Evolutionary conservation across 371 early-diverging fungal genomes (phyloP).

Genomic region (Mortierella sp.): DNA sequence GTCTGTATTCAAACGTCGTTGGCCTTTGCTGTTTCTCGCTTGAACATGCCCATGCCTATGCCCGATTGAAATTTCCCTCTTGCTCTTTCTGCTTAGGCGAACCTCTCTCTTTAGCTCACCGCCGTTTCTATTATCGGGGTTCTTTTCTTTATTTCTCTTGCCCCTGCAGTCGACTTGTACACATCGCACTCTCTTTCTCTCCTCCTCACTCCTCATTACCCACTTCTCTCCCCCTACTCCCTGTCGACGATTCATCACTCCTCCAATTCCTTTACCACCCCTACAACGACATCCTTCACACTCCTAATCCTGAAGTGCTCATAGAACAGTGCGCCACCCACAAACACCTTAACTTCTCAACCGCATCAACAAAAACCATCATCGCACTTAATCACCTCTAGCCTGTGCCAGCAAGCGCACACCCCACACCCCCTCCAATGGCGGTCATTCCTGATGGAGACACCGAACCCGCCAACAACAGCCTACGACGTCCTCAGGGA

Average conservation of each 20-base stretch:
- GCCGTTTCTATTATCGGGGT: background rate
- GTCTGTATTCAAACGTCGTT: too few relatives aligned
- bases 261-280: background rate
- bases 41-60: too few relatives aligned
- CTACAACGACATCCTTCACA: background rate
- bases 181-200: too few relatives aligned
- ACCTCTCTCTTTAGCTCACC: too few relatives aligned
- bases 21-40: too few relatives aligned
- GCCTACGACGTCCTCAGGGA: conserved; percentile 5
- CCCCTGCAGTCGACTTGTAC: background rate
- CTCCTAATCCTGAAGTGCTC: background rate
- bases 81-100: too few relatives aligned
- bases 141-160: background rate
- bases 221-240: background rate
- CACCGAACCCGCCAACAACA: conserved; percentile 15
- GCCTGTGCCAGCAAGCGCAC: conserved; percentile 21
- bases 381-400: conserved; percentile 3
- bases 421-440: conserved; percentile 22
- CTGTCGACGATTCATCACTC: background rate
- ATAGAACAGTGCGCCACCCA: background rate
- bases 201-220: background rate
- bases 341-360: background rate
- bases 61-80: too few relatives aligned
- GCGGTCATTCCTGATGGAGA: conserved; percentile 31
- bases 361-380: background rate